Conservation (phyloP, 441 rosid genomes). For the Iberis amara region DNA sequence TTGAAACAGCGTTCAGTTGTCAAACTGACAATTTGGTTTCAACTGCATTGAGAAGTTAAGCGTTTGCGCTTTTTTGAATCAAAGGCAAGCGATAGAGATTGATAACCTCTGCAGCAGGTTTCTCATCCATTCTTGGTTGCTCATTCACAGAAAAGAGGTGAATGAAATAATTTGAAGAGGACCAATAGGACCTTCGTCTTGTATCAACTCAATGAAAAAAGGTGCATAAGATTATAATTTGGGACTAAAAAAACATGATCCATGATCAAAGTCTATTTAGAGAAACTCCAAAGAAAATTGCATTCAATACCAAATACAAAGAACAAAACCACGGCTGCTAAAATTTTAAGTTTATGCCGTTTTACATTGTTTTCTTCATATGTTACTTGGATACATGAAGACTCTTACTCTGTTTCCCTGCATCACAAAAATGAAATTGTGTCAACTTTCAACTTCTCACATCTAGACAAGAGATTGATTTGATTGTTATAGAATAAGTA, state of each 20-base stretch:
- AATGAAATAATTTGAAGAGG: too few relatives aligned
- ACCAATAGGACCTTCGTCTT: too few relatives aligned
- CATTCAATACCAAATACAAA: slow-evolving; percentile 28
- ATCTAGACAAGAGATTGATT: not conserved
- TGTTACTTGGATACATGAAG: slow-evolving; percentile 85
- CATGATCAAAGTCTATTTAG: not conserved
- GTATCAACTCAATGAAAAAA: too few relatives aligned
- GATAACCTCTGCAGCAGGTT: slow-evolving; percentile 50
- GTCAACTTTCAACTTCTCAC: not conserved
- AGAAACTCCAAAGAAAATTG: slow-evolving; percentile 23
- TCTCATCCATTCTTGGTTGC: slow-evolving; percentile 36
- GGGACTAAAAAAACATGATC: too few relatives aligned
- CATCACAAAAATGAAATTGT: not conserved
- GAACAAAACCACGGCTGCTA: slow-evolving; percentile 20
- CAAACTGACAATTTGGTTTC: slow-evolving; percentile 71
- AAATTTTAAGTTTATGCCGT: slow-evolving; percentile 9
- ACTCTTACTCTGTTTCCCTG: slow-evolving; percentile 70
- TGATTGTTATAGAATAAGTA: not conserved
- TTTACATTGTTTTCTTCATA: slow-evolving; percentile 32
- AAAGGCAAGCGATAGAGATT: slow-evolving; percentile 73
- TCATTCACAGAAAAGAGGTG: slow-evolving; percentile 34
- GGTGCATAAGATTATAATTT: too few relatives aligned
- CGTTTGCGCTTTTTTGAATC: slow-evolving; percentile 68
- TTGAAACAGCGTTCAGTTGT: slow-evolving; percentile 84
- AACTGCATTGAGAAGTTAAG: slow-evolving; percentile 55